Percentiles rank a stretch among this genome's conserved stretches.
Conservation (phyloP, 805 yeast genomes). For the Yamadazyma sp. region DNA sequence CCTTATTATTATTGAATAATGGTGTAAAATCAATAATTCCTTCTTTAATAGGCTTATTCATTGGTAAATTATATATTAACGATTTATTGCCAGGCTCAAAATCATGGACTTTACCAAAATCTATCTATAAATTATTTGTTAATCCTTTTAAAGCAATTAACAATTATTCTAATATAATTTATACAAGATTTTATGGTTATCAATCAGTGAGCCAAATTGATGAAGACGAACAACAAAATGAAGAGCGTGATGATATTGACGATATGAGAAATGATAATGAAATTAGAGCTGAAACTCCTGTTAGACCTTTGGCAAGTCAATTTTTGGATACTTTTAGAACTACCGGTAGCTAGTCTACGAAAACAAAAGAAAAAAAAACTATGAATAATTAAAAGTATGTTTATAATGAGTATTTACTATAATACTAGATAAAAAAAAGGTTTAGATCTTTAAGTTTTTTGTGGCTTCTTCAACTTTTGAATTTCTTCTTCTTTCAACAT, state of each 20-base stretch:
- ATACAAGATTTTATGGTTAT: slow-evolving; percentile 6
- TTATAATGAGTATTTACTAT: too few relatives aligned
- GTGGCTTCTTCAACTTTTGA: slow-evolving; percentile 15
- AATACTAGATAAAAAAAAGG: too few relatives aligned
- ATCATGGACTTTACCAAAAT: slow-evolving; percentile 30
- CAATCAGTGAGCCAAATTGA: slow-evolving; percentile 10
- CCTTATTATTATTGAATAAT: slow-evolving; percentile 35
- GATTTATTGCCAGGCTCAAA: slow-evolving; percentile 38
- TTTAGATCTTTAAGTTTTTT: slow-evolving; percentile 12
- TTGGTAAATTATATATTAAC: slow-evolving; percentile 32
- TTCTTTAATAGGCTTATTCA: slow-evolving; percentile 32
- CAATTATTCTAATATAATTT: background rate
- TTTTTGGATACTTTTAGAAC: slow-evolving; percentile 51
- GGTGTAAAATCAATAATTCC: slow-evolving; percentile 36
- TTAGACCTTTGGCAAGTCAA: slow-evolving; percentile 58
- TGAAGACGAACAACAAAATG: slow-evolving; percentile 20
- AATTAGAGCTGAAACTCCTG: slow-evolving; percentile 56
- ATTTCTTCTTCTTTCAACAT: slow-evolving; percentile 65
- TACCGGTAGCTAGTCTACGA: too few relatives aligned
- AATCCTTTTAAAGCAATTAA: slow-evolving; percentile 19
- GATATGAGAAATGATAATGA: slow-evolving; percentile 12
- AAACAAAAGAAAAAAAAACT: too few relatives aligned
- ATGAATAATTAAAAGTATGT: too few relatives aligned
- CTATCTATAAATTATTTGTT: slow-evolving; percentile 24
- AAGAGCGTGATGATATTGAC: slow-evolving; percentile 14